Base-by-base conservation (phyloP, 2,329 filamentous ascomycete species). In the Beauveria bassiana region DNA sequence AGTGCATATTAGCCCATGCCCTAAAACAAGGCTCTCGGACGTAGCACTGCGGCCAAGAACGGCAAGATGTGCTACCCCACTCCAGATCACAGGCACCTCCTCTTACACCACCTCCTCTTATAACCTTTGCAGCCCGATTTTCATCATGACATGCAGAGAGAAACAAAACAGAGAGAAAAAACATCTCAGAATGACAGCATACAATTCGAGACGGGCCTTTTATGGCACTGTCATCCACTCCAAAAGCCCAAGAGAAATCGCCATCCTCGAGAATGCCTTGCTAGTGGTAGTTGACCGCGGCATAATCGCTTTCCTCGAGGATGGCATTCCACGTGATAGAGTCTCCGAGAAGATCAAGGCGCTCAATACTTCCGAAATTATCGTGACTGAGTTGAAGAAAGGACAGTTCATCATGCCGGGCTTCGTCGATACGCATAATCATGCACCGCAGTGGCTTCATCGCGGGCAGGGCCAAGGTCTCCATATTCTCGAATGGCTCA, bases 361-460 rank as follows among this genome's bases (percentile, higher is more conserved):
- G 16, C 63, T 31, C 9, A 26, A 51, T 16, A 62, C 67, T 24
- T 46, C 49, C 5, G 56, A 61, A 7, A 38, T 28, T n/a, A 60
- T 61, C 3, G 34, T 68, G 9, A 56, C 38, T 1, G 56, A 59
- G 14, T 73, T 83, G 3, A 53, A 66, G 2, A 72, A 68, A 8
- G 77, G 76, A 45, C 72, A 82, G 51, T 84, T 86, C 66, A 70
- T 86, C 53, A 79, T 85, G 61, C 84, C 84, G 0, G 83, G 83
- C 49, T 81, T 86, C 66, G 74, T 89, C 59, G 86, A 89, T 73
- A 88, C 85, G 1, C 86, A 89, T 70, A 87, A 86, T 63, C 86
- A 89, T 67, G 86, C 86, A 0, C 86, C 86, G 45, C 79, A 83
- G 65, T 81, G 77, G 76, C 71, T 77, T 16, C 76, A 78, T 70